A percentile compares a stretch with the other conserved stretches of the same genome.
Evolutionary conservation across 768 basidiomycete genomes (phyloP).

Genomic region (Grammothele lineata): DNA sequence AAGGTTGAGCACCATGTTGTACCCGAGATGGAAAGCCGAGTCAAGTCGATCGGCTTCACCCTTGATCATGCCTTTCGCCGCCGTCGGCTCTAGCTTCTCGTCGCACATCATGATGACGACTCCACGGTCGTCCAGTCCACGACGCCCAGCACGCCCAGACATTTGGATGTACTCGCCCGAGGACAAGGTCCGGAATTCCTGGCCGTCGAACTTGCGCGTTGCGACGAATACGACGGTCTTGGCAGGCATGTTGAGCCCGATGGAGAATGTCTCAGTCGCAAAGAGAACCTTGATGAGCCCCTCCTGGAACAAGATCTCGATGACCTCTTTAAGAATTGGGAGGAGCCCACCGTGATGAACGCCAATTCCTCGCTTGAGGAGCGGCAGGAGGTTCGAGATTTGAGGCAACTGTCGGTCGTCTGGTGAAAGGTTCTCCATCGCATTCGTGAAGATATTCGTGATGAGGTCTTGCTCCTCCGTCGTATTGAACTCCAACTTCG

Average conservation of each 20-base stretch:
- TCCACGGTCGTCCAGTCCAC: constrained; percentile 96
- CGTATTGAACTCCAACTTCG: constrained; percentile 94
- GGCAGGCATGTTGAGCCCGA: constrained; percentile 98
- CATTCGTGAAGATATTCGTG: constrained; percentile 87
- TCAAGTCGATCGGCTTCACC: constrained; percentile 95
- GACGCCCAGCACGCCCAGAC: constrained; percentile 96
- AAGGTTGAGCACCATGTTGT: constrained; percentile 98
- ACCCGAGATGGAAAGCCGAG: constrained; percentile 97
- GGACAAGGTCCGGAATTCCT: constrained; percentile 88
- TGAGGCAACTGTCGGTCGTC: constrained; percentile 91
- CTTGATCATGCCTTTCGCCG: constrained; percentile 96
- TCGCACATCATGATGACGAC: constrained; percentile 99
- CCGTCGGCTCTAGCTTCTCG: constrained; percentile 89
- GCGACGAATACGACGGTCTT: constrained; percentile 98
- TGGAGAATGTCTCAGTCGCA: constrained; percentile 98
- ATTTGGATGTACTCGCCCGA: constrained; percentile 99
- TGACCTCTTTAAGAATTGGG: constrained; percentile 97
- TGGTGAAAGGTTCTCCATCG: constrained; percentile 81
- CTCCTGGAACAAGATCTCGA: constrained; percentile 98
- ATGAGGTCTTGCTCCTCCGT: constrained; percentile 89
- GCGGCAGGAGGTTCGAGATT: constrained; percentile 86
- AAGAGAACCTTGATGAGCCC: constrained; percentile 97
- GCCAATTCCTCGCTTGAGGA: constrained; percentile 92
- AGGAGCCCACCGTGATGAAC: constrained; percentile 98
- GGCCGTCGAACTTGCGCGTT: constrained; percentile 94